These are phyloP conservation scores for Xylaria sp. DNA, from an alignment of 2,329 filamentous ascomycete genomes.

Conservation along the genomic window DNA sequence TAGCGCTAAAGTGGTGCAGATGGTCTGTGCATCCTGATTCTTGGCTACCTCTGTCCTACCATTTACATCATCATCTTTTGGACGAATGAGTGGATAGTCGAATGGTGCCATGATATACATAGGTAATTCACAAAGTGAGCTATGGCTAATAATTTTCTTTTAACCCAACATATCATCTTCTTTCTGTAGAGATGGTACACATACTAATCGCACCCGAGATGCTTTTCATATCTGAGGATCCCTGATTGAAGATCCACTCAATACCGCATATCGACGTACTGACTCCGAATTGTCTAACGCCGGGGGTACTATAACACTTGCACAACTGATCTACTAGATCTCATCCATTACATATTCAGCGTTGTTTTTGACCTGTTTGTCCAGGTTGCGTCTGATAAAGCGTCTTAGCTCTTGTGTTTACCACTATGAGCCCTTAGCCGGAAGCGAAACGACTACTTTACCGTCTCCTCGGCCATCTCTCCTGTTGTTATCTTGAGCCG, in stretches of 20 bases:
- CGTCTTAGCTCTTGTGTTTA: neutral
- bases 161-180: no score
- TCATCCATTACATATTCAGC: conserved; percentile 5
- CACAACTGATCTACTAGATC: conserved; percentile 21
- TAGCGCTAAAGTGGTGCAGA: conserved; percentile 2
- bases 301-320: neutral
- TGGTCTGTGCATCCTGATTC: conserved; percentile 27
- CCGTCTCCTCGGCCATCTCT: conserved; percentile 57
- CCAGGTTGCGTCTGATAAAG: neutral
- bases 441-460: conserved; percentile 52
- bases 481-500: conserved; percentile 50
- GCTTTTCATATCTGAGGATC: neutral
- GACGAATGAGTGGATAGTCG: neutral
- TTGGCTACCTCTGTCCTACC: neutral
- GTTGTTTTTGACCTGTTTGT: neutral
- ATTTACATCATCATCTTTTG: neutral
- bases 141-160: no score
- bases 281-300: conserved; percentile 4
- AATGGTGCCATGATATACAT: no score
- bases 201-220: no score
- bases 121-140: no score
- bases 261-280: neutral
- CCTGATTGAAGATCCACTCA: neutral
- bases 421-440: neutral
- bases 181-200: no score